phyloP scores from a whole-genome alignment of 345 rosid species.

The Salix arbutifolia region DNA sequence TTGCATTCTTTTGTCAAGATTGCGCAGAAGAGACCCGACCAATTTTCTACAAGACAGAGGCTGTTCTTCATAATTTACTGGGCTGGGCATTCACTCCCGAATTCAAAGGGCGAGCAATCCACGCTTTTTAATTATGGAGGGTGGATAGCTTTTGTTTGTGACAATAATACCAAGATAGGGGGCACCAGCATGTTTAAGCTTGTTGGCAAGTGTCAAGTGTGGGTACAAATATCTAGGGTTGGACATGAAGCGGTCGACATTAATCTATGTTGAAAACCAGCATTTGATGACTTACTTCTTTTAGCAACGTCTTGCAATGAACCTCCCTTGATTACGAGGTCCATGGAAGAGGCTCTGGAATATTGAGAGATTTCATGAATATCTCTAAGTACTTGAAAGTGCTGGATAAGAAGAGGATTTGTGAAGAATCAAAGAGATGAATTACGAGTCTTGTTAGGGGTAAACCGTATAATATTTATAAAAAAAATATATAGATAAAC shows the following conservation, averaged over 20 bases:
- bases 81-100: constrained; percentile 60
- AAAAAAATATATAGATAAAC: too few species aligned
- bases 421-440: too few species aligned
- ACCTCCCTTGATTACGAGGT: constrained; percentile 12
- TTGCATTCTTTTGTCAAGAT: neutral
- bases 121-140: constrained; percentile 51
- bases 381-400: too few species aligned
- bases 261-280: too few species aligned
- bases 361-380: too few species aligned
- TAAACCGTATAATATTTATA: too few species aligned
- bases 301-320: neutral
- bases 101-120: constrained; percentile 47
- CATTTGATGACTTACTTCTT: too few species aligned
- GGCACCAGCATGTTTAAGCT: constrained; percentile 21
- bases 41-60: constrained; percentile 55
- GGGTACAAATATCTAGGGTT: too few species aligned
- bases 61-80: constrained; percentile 44
- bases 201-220: constrained; percentile 1
- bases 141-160: constrained; percentile 65
- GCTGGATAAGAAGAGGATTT: too few species aligned
- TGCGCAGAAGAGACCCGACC: constrained; percentile 53
- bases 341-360: neutral
- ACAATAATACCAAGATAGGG: constrained; percentile 42
- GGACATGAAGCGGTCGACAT: too few species aligned
- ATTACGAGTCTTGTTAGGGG: too few species aligned